Conservation (phyloP, 2,329 filamentous ascomycete genomes). For the Xylariaceae sp. region DNA sequence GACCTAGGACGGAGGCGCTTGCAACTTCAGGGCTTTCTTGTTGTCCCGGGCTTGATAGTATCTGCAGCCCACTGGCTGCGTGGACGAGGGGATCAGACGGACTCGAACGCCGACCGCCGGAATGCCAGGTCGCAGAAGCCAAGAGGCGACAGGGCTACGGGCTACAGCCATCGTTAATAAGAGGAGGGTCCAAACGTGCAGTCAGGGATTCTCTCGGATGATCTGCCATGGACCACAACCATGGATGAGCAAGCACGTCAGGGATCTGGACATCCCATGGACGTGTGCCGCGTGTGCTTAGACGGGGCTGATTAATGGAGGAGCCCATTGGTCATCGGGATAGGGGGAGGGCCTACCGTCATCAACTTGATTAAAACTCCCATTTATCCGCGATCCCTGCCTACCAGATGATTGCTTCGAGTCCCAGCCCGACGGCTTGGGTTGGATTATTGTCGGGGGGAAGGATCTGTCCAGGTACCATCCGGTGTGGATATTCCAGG, state of each 20-base stretch:
- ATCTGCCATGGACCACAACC: conserved; percentile 13
- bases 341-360: conserved; percentile 1
- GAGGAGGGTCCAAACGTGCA: background rate
- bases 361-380: conserved; percentile 4
- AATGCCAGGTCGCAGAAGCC: background rate
- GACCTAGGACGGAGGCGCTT: no score
- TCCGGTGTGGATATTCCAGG: no score
- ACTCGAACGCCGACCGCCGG: background rate
- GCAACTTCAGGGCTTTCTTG: no score
- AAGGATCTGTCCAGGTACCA: conserved; percentile 13
- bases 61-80: background rate
- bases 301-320: conserved; percentile 8
- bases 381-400: conserved; percentile 13
- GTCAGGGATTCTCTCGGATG: conserved; percentile 11
- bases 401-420: conserved; percentile 4
- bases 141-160: background rate
- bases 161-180: background rate
- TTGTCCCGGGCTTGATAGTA: background rate
- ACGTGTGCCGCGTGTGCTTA: no score
- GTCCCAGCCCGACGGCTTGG: conserved; percentile 18
- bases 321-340: conserved; percentile 8
- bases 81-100: background rate
- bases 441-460: conserved; percentile 9
- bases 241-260: conserved; percentile 2
- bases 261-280: conserved; percentile 2